Base-by-base conservation (phyloP, 2,329 filamentous ascomycete species). In the Blumeria graminis region DNA sequence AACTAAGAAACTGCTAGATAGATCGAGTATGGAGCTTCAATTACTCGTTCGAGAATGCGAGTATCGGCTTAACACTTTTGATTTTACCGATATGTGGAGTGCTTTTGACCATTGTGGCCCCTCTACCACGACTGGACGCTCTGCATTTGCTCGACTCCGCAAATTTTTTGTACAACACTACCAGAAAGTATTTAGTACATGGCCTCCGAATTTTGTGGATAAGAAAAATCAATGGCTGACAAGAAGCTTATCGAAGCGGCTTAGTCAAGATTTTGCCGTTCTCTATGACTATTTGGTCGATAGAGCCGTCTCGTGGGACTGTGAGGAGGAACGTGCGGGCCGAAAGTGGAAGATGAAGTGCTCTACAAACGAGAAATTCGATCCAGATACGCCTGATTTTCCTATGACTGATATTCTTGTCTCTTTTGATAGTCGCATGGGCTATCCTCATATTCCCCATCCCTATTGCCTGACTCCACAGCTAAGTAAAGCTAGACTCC, bases 211-310 rank as follows among this genome's bases (percentile, higher is more conserved):
- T 18, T 61, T 66, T 39, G 62, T 39, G 1, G 68, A 69, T 0
- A 70, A 65, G 8, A 69, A 74, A 35, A 72, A 75, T 9, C 70
- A 71, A 41, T 84, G 81, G 81, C 70, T 85, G 11, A 81, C 75
- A 4, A 71, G 81, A 43, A 73, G 71, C 3, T 65, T 83, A 16
- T 73, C 73, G 0, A 71, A 74, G 51, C 70, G 70, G 2, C 65
- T 86, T n/a, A 78, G 82, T 60, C 71, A 70, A 35, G 82, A 85
- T 60, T 84, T 86, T 62, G 77, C 78, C 1, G 76, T 78, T 0
- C 68, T 86, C 1, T 86, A 86, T 62, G 81, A 85, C 62, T 84
- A 82, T 59, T 69, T 85, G 1, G 81, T 86, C 14, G 76, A 85
- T 65, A 74, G 79, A 5, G 77, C 83, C 51, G 74, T 84, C 4